These are phyloP conservation scores for Rhizopus delemar DNA, from an alignment of 371 early-diverging fungal species.

Conservation along the genomic window DNA sequence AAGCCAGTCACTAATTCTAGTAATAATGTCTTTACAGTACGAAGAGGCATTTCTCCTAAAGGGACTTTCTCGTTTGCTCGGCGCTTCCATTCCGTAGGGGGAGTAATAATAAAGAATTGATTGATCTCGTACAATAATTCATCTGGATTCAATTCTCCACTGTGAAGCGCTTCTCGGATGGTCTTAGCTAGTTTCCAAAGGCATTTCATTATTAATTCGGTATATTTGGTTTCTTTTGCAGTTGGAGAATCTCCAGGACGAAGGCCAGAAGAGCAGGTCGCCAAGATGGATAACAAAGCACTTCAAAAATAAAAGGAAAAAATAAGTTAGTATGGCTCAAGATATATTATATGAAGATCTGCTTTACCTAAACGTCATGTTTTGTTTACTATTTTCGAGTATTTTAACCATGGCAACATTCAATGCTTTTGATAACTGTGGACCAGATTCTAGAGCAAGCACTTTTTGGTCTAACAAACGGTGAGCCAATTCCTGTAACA, in stretches of 20 bases:
- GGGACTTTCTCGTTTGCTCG: slow-evolving; percentile 72
- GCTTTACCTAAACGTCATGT: slow-evolving; percentile 68
- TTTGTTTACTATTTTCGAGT: slow-evolving; percentile 80
- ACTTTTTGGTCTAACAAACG: slow-evolving; percentile 79
- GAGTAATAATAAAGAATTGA: slow-evolving; percentile 75
- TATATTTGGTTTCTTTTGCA: slow-evolving; percentile 69
- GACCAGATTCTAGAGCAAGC: slow-evolving; percentile 62
- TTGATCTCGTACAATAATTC: slow-evolving; percentile 76
- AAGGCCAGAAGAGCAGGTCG: slow-evolving; percentile 45
- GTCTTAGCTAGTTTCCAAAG: slow-evolving; percentile 92
- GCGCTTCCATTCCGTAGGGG: slow-evolving; percentile 86
- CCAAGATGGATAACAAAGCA: slow-evolving; percentile 61
- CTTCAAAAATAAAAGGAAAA: slow-evolving; percentile 23
- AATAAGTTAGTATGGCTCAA: not conserved
- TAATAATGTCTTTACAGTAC: slow-evolving; percentile 91
- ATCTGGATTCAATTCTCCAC: slow-evolving; percentile 54
- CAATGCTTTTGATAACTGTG: slow-evolving; percentile 72
- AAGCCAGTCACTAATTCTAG: slow-evolving; percentile 74
- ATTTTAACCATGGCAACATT: slow-evolving; percentile 89
- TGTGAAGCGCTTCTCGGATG: slow-evolving; percentile 66
- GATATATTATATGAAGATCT: not conserved
- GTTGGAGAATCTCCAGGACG: slow-evolving; percentile 53
- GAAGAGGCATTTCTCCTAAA: slow-evolving; percentile 88
- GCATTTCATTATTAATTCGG: slow-evolving; percentile 94
- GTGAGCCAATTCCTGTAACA: slow-evolving; percentile 75